Percentiles rank a stretch among this genome's conserved stretches.
Conservation (phyloP, 202 grass and related monocot species). For the Setaria italica region DNA sequence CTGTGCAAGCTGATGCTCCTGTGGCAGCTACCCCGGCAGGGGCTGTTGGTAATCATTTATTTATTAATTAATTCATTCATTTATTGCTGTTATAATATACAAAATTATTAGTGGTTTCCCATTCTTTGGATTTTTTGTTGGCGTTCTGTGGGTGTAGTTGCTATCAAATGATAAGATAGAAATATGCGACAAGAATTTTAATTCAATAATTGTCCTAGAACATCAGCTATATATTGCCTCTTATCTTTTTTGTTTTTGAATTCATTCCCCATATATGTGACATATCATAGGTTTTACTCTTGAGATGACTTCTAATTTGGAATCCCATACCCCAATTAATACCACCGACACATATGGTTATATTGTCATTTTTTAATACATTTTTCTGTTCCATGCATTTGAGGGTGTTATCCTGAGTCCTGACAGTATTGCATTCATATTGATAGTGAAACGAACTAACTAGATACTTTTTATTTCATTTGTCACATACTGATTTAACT, state of each 20-base stretch:
- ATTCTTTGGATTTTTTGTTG: neutral
- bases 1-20: constrained; percentile 38
- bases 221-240: neutral
- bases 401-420: no score
- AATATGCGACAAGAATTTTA: neutral
- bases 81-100: constrained; percentile 5
- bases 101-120: neutral
- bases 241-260: neutral
- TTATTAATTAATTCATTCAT: neutral
- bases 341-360: neutral
- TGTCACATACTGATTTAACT: neutral
- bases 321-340: neutral
- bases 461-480: neutral
- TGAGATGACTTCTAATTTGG: neutral
- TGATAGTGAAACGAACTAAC: no score
- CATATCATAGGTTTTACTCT: neutral
- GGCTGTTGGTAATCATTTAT: constrained; percentile 89
- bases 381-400: neutral
- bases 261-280: neutral
- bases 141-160: neutral
- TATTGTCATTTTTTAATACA: neutral
- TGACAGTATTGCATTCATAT: no score
- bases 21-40: constrained; percentile 25
- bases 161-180: neutral
- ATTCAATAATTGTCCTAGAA: neutral